A percentile compares a stretch with the other conserved stretches of the same genome.
These are phyloP conservation scores for Priceomyces castillae DNA, from an alignment of 805 yeast genomes.

Conservation along the genomic window DNA sequence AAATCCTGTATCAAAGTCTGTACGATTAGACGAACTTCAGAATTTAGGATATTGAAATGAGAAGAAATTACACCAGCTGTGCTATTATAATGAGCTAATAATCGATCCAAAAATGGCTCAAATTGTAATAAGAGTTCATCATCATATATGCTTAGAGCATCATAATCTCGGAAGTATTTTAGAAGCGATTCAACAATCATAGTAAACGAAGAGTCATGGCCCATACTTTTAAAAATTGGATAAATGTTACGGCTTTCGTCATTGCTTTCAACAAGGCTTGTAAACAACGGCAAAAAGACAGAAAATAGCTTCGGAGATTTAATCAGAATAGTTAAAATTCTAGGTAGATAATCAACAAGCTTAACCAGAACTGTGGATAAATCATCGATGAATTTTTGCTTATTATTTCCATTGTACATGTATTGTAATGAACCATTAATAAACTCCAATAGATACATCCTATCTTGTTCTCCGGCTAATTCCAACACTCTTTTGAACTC, in stretches of 20 bases:
- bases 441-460: constrained; percentile 30
- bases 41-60: constrained; percentile 14
- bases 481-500: constrained; percentile 30
- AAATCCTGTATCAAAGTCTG: constrained; percentile 25
- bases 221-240: constrained; percentile 22
- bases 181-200: constrained; percentile 23
- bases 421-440: constrained; percentile 38
- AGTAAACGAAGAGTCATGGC: constrained; percentile 26
- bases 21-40: constrained; percentile 21
- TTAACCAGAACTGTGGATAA: constrained; percentile 17
- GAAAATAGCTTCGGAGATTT: constrained; percentile 15
- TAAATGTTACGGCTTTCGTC: constrained; percentile 16
- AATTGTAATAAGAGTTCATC: constrained; percentile 9
- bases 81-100: constrained; percentile 11
- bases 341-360: constrained; percentile 23
- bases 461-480: constrained; percentile 20
- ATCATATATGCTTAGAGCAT: constrained; percentile 4
- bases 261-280: constrained; percentile 16
- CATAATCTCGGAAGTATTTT: constrained; percentile 18
- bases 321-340: constrained; percentile 21
- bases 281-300: constrained; percentile 27
- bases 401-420: constrained; percentile 26
- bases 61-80: constrained; percentile 3
- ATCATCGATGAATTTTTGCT: constrained; percentile 8
- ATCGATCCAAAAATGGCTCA: constrained; percentile 12